Percentiles rank a stretch among this genome's conserved stretches.
Conservation (phyloP, 306 rosid species). For the Vigna nakashimae region DNA sequence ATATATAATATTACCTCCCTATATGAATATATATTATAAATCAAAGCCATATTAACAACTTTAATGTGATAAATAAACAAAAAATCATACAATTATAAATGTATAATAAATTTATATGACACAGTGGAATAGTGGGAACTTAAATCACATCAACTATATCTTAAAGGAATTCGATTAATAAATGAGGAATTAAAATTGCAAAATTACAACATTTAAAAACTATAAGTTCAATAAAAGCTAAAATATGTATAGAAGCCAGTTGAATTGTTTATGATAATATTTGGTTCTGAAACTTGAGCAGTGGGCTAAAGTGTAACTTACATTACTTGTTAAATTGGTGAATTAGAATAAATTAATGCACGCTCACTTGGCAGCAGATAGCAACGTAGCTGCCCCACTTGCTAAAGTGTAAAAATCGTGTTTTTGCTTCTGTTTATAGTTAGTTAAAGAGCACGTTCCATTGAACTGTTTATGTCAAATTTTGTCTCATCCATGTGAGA, state of each 20-base stretch:
- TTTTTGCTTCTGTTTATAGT: slow-evolving; percentile 29
- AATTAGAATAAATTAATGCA: background rate
- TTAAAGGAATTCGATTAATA: no score
- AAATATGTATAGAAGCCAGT: background rate
- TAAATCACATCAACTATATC: no score
- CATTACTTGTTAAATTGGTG: background rate
- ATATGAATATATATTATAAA: no score
- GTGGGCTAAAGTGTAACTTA: background rate
- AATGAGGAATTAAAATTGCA: no score
- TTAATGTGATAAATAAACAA: no score
- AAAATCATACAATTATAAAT: no score
- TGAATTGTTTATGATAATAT: background rate
- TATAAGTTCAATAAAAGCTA: no score
- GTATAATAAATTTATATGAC: no score
- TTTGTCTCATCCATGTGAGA: slow-evolving; percentile 18
- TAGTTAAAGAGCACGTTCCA: slow-evolving; percentile 16
- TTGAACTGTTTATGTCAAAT: slow-evolving; percentile 3
- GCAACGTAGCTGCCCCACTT: background rate
- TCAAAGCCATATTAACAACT: no score
- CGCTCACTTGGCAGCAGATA: background rate
- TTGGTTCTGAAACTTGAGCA: background rate
- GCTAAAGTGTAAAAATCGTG: background rate
- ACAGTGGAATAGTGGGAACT: no score
- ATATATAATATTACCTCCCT: no score
- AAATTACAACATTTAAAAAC: no score